Percentiles rank a stretch among this genome's conserved stretches.
These are phyloP conservation scores for Massarina eburnea DNA, from an alignment of 2,329 filamentous ascomycete genomes.

Conservation along the genomic window DNA sequence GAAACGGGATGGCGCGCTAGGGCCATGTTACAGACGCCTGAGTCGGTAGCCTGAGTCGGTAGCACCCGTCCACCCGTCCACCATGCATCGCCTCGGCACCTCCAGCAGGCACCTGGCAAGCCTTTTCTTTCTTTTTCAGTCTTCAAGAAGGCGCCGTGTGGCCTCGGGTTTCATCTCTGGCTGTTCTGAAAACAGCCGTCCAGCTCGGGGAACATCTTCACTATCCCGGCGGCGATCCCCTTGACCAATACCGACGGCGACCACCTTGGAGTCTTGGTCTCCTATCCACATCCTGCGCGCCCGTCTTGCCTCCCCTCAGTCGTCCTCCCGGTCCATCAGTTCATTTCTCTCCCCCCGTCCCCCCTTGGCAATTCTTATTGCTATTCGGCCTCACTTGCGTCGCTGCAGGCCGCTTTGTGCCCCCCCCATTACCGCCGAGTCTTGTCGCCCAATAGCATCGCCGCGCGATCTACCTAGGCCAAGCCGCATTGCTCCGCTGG, in stretches of 20 bases:
- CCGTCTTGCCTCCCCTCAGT: constrained; percentile 7
- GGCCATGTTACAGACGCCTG: too few species aligned
- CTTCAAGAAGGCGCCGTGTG: background rate
- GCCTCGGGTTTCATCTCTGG: background rate
- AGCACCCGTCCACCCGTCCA: background rate
- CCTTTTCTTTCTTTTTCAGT: background rate
- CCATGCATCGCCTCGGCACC: too few species aligned
- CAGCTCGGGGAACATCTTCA: background rate
- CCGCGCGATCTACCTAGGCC: constrained; percentile 6
- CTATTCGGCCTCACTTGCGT: background rate
- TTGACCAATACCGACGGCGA: background rate
- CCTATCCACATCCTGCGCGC: background rate
- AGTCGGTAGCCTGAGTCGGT: background rate
- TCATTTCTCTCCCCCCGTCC: constrained; percentile 11
- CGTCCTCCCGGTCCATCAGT: constrained; percentile 3
- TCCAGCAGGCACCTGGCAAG: too few species aligned
- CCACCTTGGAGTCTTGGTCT: background rate
- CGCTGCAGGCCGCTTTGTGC: too few species aligned
- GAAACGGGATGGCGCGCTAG: too few species aligned
- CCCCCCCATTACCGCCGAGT: background rate
- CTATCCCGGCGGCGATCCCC: constrained; percentile 1
- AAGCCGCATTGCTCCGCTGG: constrained; percentile 19
- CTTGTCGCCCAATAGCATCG: constrained; percentile 1
- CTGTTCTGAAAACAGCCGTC: constrained; percentile 6
- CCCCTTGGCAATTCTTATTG: constrained; percentile 6